Base-by-base conservation (phyloP, 1,284 basidiomycete genomes). In the Meira nashicola region DNA sequence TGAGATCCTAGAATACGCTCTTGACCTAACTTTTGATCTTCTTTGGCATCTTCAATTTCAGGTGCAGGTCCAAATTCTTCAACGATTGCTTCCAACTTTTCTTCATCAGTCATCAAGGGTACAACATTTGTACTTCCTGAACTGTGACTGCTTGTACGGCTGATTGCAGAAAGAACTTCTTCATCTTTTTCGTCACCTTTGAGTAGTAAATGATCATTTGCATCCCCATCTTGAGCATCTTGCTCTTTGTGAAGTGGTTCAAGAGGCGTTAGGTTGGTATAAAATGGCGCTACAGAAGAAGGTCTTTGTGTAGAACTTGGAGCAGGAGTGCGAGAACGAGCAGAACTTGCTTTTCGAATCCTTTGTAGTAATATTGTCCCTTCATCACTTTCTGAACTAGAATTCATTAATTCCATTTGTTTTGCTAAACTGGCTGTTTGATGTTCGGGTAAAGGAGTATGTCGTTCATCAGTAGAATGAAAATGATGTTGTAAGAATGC, bases 1-100 rank as follows among this genome's bases (percentile, higher is more conserved):
- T 62, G 14, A 49, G 55, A 40, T 69, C 60, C 54, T 64, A 65
- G 50, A 39, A 53, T 4, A 5, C 58, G 59, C 41, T 75, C 70
- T n/a, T 62, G 57, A 4, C 28, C 28, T 8, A 33, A 33, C 28
- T 33, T 33, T 33, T 33, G 28, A 8, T 8, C 8, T 39, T 61
- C 60, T 19, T 64, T 63, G 57, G 33, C 51, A 43, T 21, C 25
- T 4, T 54, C 44, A 11, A 58, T 39, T 2, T 62, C 63, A n/a
- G 61, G 19, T 43, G 63, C 68, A 10, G 60, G 54, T 56, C 71
- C 73, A 11, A 75, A 75, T 53, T 75, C 70, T 25, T 65, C 59
- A 47, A 64, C 54, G 47, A 75, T 54, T 39, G 65, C 64, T 52
- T 66, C 54, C 46, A 72, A 61, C 62, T 66, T 67, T 40, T 66